phyloP scores from a whole-genome alignment of 2,329 filamentous ascomycete species.

The Beauveria varroae region DNA sequence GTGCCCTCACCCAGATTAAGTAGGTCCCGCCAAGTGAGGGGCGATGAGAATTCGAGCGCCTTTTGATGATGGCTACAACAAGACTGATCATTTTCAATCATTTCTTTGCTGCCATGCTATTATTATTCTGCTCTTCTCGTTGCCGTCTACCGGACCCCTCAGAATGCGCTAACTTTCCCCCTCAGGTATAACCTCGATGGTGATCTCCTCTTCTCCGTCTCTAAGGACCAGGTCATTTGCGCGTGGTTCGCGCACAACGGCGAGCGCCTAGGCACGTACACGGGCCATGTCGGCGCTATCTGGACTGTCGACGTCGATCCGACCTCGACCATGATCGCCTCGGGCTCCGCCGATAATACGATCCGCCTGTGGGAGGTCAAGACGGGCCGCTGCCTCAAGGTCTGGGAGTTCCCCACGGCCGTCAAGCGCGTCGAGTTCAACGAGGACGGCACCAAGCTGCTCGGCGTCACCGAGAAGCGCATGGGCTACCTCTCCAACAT shows the following conservation, averaged over 20 bases:
- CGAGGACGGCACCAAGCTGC: constrained; percentile 80
- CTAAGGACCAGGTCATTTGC: constrained; percentile 95
- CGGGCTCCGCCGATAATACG: constrained; percentile 95
- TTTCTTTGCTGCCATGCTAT: neutral
- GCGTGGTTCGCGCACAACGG: constrained; percentile 97
- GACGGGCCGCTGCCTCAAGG: constrained; percentile 87
- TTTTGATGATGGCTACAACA: neutral
- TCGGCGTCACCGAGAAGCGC: constrained; percentile 97
- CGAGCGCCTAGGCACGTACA: constrained; percentile 93
- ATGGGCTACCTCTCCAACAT: constrained; percentile 95
- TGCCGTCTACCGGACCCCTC: constrained; percentile 12
- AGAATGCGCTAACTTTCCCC: constrained; percentile 6
- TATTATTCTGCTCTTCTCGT: neutral
- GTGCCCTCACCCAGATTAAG: constrained; percentile 91
- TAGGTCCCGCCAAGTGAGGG: constrained; percentile 33
- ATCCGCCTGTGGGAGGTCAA: constrained; percentile 95
- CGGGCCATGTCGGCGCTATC: constrained; percentile 93
- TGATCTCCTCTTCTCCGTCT: constrained; percentile 90
- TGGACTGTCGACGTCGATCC: constrained; percentile 98
- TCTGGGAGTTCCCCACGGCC: constrained; percentile 94
- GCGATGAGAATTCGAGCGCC: constrained; percentile 1
- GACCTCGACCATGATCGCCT: constrained; percentile 83
- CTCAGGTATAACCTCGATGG: constrained; percentile 83
- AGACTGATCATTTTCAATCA: neutral
- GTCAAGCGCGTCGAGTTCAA: constrained; percentile 98